Evolutionary conservation across 129 eudicot genomes (phyloP), one percentile per base, ranked within the genome.

Genomic region (Pseudognaphalium luteoalbum): DNA sequence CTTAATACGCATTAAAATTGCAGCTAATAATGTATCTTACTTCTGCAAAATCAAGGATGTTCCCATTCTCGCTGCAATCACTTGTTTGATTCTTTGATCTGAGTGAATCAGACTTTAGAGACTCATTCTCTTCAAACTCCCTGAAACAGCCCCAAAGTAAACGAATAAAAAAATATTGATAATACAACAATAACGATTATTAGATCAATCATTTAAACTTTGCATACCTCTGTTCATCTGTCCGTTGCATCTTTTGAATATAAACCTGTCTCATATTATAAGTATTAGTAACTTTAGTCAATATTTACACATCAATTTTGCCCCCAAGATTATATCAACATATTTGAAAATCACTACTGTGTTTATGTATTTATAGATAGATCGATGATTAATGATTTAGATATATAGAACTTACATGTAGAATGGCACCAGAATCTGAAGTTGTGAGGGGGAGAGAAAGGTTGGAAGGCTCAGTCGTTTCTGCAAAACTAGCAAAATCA

Each of bases 401-500:
- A 47, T 47, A 57, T 57, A 67, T 0, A 76, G 28, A 71, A 65
- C 92, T 84, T 75, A 91, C 99, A 86, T 95, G 93, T 71, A 95
- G 81, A 71, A 89, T 80, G 76, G 92, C 91, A 41, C 94, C 95
- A 63, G 97, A 69, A 42, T 81, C 66, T 37, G 92, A 76, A 62
- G 86, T 58, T 78, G 85, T 87, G 12, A 95, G 86, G 47, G 97
- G 97, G 11, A 91, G 82, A 47, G 95, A 89, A 60, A 95, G 77
- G 6, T 78, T 82, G 62, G 83, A 60, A 39, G 92, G 87, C 54
- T 87, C 83, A 51, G 81, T 77, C 34, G 99, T 78, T 78, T 85
- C 96, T n/a, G 84, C 90, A 83, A 84, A 88, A 72, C 86, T 90
- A 59, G 97, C 96, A 82, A 95, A 85, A 82, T 95, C 96, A 73